Evolutionary conservation across 1,139 yeast genomes (phyloP).

Genomic region (Hemisphaericaspora xylanilytica): DNA sequence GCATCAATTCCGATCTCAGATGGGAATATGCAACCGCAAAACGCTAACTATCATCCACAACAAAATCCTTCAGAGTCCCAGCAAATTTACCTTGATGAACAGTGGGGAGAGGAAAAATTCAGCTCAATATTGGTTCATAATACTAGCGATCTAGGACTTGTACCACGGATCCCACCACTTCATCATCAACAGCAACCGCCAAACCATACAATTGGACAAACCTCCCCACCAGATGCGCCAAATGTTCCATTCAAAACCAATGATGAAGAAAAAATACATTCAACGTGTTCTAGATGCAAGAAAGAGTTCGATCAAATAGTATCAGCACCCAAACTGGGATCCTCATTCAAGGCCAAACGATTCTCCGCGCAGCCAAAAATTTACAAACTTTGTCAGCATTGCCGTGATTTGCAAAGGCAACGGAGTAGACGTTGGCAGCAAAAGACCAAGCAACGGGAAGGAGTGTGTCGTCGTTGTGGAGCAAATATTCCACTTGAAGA

Average conservation of each 20-base stretch:
- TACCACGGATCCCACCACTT: constrained; percentile 46
- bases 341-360: constrained; percentile 23
- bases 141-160: constrained; percentile 24
- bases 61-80: neutral
- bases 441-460: constrained; percentile 56
- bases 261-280: constrained; percentile 17
- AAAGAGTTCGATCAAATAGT: constrained; percentile 52
- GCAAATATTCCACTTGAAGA: constrained; percentile 48
- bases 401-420: constrained; percentile 62
- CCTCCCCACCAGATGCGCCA: neutral
- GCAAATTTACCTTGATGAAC: neutral
- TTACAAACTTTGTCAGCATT: constrained; percentile 60
- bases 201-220: no score
- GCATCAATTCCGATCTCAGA: neutral
- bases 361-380: constrained; percentile 45
- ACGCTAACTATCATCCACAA: neutral
- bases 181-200: constrained; percentile 41
- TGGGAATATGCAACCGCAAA: neutral
- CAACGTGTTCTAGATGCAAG: constrained; percentile 56
- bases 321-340: constrained; percentile 39
- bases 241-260: constrained; percentile 4
- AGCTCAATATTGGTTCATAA: constrained; percentile 9
- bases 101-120: constrained; percentile 6
- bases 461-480: constrained; percentile 67
- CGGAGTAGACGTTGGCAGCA: constrained; percentile 64